Evolutionary conservation across 2,329 filamentous ascomycete genomes (phyloP), one percentile per base, ranked within the genome.

Genomic region (Scedosporium boydii): DNA sequence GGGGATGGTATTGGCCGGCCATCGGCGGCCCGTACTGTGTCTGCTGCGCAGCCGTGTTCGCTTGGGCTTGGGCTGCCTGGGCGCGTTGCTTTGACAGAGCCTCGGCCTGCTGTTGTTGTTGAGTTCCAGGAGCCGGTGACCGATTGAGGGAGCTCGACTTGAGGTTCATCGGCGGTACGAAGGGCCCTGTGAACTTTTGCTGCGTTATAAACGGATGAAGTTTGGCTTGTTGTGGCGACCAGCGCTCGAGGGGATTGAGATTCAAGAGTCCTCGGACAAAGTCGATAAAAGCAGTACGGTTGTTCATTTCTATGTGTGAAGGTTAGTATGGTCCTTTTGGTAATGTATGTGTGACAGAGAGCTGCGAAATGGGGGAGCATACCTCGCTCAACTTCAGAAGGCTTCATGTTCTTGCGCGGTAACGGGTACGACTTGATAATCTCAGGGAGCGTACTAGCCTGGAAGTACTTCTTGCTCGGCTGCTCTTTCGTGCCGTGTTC

Each of bases 361-460:
- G 21, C 18, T 18, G 38, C 5, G 21, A 55, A 18, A 21, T 23
- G 27, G 41, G n/a, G 9, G 21, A 38, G 64, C 59, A 55, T 80
- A 97, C 95, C 95, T 89, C 95, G 81, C 70, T 99, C 95, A 67
- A 99, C 88, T 76, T 99, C 95, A 68, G 87, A 90, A 74, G 89
- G 92, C 79, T 99, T 99, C 95, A 99, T 99, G 71, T 97, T 97
- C 79, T 99, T 99, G 70, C 95, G 84, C 58, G 95, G 95, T 93
- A 99, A 97, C 5, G 95, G 90, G 72, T 99, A 99, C 62, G 90
- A 92, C 73, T 96, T 91, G 77, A 99, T 98, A 66, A 99, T 99
- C 67, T 99, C 95, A 3, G 93, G 93, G 61, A 99, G 78, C 1
- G 92, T 96, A 48, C 87, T 97, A 42, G 93, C 92, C 69, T 93